A percentile compares a stretch with the other conserved stretches of the same genome.
phyloP scores from a whole-genome alignment of 2,329 filamentous ascomycete species.

The Dendryphion nanum region DNA sequence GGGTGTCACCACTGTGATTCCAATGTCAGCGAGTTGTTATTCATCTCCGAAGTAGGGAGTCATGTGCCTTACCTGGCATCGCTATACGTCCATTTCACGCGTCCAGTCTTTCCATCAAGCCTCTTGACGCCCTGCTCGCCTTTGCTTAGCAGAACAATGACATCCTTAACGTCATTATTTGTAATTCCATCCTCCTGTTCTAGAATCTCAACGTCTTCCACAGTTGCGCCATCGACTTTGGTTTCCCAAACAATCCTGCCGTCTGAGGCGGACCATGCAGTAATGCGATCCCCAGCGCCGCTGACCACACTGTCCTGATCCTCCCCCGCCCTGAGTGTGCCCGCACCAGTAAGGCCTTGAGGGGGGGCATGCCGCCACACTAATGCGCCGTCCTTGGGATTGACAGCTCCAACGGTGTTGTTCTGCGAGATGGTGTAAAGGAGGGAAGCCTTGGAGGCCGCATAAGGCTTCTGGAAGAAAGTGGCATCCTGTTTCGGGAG shows the following conservation, averaged over 20 bases:
- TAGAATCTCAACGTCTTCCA: slow-evolving; percentile 74
- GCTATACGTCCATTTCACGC: slow-evolving; percentile 74
- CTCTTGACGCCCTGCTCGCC: slow-evolving; percentile 63
- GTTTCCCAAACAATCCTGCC: slow-evolving; percentile 77
- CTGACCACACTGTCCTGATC: slow-evolving; percentile 76
- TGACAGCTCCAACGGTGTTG: slow-evolving; percentile 79
- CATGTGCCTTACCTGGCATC: slow-evolving; percentile 52
- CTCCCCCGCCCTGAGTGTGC: slow-evolving; percentile 68
- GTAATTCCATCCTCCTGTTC: slow-evolving; percentile 62
- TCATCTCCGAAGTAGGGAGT: slow-evolving; percentile 1
- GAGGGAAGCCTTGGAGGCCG: slow-evolving; percentile 79
- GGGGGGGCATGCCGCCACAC: slow-evolving; percentile 81
- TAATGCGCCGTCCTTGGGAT: slow-evolving; percentile 78
- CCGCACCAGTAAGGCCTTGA: slow-evolving; percentile 30
- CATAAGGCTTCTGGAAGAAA: slow-evolving; percentile 88
- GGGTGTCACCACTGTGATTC: slow-evolving; percentile 60
- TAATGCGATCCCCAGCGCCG: slow-evolving; percentile 67
- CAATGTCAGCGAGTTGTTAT: slow-evolving; percentile 9
- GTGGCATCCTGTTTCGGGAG: slow-evolving; percentile 78
- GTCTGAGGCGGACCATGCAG: slow-evolving; percentile 79
- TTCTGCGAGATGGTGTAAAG: slow-evolving; percentile 89
- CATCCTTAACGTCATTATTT: slow-evolving; percentile 58
- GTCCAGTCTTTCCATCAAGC: slow-evolving; percentile 70
- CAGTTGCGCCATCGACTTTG: slow-evolving; percentile 54
- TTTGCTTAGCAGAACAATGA: slow-evolving; percentile 65